phyloP scores from a whole-genome alignment of 768 basidiomycete genomes.

The Pisolithus microcarpus region DNA sequence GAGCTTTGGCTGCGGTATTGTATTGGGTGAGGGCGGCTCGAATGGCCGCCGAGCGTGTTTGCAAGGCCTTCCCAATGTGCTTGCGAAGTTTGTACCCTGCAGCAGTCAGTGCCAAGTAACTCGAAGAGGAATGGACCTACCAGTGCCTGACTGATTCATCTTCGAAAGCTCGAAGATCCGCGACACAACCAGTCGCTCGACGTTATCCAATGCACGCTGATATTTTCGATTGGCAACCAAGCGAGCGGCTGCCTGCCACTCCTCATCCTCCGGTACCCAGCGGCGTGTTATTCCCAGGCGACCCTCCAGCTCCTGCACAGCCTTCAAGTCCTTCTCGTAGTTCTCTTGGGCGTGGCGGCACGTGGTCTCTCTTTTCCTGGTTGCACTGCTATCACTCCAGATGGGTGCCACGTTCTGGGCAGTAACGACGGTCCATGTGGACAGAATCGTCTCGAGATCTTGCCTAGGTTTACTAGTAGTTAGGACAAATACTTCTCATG shows the following conservation, averaged over 20 bases:
- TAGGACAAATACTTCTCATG: not conserved
- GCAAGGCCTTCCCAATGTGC: slow-evolving; percentile 5
- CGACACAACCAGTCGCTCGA: slow-evolving; percentile 10
- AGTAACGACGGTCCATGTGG: no score
- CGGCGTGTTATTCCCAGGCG: not conserved
- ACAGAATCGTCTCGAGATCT: not conserved
- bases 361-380: slow-evolving; percentile 2
- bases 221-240: slow-evolving; percentile 5
- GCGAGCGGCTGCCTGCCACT: slow-evolving; percentile 6
- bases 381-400: not conserved
- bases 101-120: not conserved
- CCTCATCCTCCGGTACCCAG: not conserved
- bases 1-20: not conserved
- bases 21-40: slow-evolving; percentile 7
- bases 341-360: slow-evolving; percentile 11
- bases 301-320: slow-evolving; percentile 7
- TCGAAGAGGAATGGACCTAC: not conserved
- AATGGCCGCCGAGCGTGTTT: slow-evolving; percentile 5
- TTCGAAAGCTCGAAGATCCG: slow-evolving; percentile 17
- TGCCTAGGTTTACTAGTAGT: no score
- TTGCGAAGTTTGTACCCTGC: slow-evolving; percentile 3
- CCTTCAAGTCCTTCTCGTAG: slow-evolving; percentile 1
- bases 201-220: slow-evolving; percentile 5
- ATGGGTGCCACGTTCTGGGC: no score
- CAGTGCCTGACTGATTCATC: slow-evolving; percentile 14